Evolutionary conservation across 345 rosid genomes (phyloP), one percentile per base, ranked within the genome.

Genomic region (Bruguiera parviflora): DNA sequence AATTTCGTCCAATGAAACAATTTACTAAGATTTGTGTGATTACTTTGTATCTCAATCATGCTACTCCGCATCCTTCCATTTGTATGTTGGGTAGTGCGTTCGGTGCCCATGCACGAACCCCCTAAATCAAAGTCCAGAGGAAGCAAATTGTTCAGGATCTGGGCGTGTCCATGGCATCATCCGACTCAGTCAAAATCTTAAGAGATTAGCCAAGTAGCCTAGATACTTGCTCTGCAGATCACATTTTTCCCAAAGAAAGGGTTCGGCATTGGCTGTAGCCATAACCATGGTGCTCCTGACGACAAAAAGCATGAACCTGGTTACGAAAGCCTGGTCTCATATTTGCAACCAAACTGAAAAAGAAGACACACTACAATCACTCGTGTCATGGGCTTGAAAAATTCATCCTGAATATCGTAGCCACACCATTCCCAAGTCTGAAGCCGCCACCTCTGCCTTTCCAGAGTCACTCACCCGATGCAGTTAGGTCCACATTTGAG

Each of bases 241-340:
- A 78, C 81, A 2, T 18, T 61, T 19, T 78, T 78, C 49, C 69
- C 70, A 4, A 69, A 70, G 5, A 10, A 52, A 27, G 73, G 82
- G 0, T 66, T 78, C 21, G n/a, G 55, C 61, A 57, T 71, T 27
- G 76, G 76, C 4, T 6, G 43, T 15, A 10, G 53, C 5, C 5
- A 22, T 5, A 59, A 77, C 47, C 79, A 70, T 27, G 75, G 72
- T 0, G 51, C 66, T 11, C 15, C 66, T 19, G 73, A 78, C 21
- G 72, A 69, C 0, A 65, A 59, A 59, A 24, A 70, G 64, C 18
- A 5, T 47, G 0, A 19, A 29, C 5, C 18, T 29, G 69, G 66
- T 78, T 18, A 5, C 66, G 6, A 73, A 66, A 53, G 66, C 78
- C n/a, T 78, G 81, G 81, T 68, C 72, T 27, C 18, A 70, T 39